These are phyloP conservation scores for Claviceps spartinae DNA, from an alignment of 2,329 filamentous ascomycete species.

Conservation along the genomic window DNA sequence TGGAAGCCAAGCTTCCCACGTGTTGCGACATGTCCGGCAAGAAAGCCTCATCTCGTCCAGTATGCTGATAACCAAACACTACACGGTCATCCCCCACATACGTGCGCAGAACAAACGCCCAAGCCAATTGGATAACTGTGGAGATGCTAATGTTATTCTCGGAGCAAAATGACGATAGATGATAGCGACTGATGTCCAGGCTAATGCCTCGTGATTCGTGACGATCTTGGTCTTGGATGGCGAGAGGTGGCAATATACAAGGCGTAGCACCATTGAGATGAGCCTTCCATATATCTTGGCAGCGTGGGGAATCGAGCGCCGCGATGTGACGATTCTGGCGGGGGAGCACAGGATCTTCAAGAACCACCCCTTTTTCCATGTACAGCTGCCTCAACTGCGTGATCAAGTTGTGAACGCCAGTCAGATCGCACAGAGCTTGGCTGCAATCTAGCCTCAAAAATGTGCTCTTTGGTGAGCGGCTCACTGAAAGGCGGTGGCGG, in stretches of 20 bases:
- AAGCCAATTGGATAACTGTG: conserved; percentile 43
- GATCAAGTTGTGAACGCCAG: conserved; percentile 32
- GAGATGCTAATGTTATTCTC: conserved; percentile 29
- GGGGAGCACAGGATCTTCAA: conserved; percentile 12
- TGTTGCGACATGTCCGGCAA: conserved; percentile 26
- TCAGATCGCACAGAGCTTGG: conserved; percentile 35
- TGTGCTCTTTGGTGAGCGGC: conserved; percentile 28
- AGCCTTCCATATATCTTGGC: conserved; percentile 32
- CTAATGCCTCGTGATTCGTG: conserved; percentile 25
- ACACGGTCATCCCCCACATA: conserved; percentile 40
- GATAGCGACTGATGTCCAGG: conserved; percentile 25
- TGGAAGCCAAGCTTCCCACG: conserved; percentile 33
- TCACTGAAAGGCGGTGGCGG: conserved; percentile 37
- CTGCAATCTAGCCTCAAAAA: conserved; percentile 37
- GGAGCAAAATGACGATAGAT: conserved; percentile 29
- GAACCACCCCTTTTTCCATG: conserved; percentile 19
- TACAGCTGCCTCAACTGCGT: conserved; percentile 33
- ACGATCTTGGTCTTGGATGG: conserved; percentile 10
- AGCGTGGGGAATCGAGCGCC: conserved; percentile 17
- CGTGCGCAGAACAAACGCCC: conserved; percentile 41
- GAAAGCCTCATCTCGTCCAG: conserved; percentile 29
- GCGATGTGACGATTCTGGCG: conserved; percentile 15
- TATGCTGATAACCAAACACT: conserved; percentile 39
- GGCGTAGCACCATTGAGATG: conserved; percentile 24
- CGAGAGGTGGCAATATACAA: conserved; percentile 33